Conservation (phyloP, 148 eudicot genomes). For the Rhododendron molle region DNA sequence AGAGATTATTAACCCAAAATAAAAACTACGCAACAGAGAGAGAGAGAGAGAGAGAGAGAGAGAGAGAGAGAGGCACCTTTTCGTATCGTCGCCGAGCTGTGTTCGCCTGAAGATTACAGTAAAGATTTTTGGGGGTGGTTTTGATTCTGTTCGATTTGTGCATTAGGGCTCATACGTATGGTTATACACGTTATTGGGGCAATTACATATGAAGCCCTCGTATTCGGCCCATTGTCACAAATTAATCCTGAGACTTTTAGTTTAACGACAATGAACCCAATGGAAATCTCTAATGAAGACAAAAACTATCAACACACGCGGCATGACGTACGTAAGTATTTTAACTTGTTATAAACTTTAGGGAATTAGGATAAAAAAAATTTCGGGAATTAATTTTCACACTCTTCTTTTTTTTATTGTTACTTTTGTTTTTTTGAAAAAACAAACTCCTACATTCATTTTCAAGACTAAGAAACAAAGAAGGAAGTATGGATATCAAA, state of each 20-base stretch:
- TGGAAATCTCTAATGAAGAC: too few species aligned
- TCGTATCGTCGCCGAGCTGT: background rate
- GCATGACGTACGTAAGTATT: too few species aligned
- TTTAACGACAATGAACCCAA: too few species aligned
- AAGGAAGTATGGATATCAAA: too few species aligned
- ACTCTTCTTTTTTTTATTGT: too few species aligned
- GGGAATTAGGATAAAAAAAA: too few species aligned
- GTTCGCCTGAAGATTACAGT: background rate
- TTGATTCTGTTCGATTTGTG: background rate
- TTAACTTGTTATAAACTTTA: too few species aligned
- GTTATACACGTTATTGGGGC: background rate
- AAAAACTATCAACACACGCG: too few species aligned
- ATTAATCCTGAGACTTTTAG: background rate
- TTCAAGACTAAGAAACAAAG: too few species aligned
- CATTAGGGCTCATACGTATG: background rate
- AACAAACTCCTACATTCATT: too few species aligned
- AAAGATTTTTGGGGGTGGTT: background rate
- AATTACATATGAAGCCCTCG: background rate
- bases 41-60: background rate
- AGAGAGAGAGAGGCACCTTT: background rate
- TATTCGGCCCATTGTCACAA: background rate
- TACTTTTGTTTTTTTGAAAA: too few species aligned
- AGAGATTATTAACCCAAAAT: background rate
- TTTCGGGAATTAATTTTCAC: too few species aligned
- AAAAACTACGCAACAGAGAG: background rate